Evolutionary conservation across 2,329 filamentous ascomycete genomes (phyloP).

Genomic region (Graphiopsis chlorocephala): DNA sequence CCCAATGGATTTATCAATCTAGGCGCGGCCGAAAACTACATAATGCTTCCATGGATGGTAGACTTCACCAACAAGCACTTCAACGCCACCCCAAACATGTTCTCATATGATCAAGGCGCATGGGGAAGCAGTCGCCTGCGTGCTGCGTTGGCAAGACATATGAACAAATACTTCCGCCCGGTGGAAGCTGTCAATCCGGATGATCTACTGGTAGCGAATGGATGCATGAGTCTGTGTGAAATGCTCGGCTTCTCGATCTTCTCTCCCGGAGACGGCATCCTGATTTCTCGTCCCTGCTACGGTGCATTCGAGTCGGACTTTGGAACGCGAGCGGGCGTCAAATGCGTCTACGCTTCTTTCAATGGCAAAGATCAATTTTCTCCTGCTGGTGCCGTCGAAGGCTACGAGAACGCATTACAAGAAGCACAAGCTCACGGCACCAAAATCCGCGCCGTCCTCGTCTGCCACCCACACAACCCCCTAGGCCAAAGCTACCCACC

Average conservation of each 20-base stretch:
- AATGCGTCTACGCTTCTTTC: conserved; percentile 41
- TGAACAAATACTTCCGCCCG: conserved; percentile 44
- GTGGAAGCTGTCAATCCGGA: conserved; percentile 34
- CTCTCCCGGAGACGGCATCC: conserved; percentile 46
- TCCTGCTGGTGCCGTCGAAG: conserved; percentile 27
- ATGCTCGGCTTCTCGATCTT: conserved; percentile 44
- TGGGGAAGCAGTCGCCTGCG: conserved; percentile 40
- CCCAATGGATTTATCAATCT: conserved; percentile 32
- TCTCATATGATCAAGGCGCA: conserved; percentile 41
- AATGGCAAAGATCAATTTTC: conserved; percentile 39
- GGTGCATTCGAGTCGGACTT: conserved; percentile 51
- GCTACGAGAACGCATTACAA: conserved; percentile 40
- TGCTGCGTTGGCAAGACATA: conserved; percentile 39
- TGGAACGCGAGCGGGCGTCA: conserved; percentile 41
- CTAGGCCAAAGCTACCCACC: conserved; percentile 33
- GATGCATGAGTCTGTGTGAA: conserved; percentile 43
- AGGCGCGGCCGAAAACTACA: conserved; percentile 31
- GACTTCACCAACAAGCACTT: conserved; percentile 12
- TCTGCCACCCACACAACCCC: conserved; percentile 48
- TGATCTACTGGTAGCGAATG: conserved; percentile 42
- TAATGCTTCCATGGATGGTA: conserved; percentile 17
- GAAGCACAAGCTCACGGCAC: conserved; percentile 34
- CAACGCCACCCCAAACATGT: conserved; percentile 3
- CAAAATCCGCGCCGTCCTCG: conserved; percentile 40
- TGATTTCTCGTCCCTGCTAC: conserved; percentile 49